phyloP scores from a whole-genome alignment of 2,329 filamentous ascomycete genomes.

The Moelleriella libera region DNA sequence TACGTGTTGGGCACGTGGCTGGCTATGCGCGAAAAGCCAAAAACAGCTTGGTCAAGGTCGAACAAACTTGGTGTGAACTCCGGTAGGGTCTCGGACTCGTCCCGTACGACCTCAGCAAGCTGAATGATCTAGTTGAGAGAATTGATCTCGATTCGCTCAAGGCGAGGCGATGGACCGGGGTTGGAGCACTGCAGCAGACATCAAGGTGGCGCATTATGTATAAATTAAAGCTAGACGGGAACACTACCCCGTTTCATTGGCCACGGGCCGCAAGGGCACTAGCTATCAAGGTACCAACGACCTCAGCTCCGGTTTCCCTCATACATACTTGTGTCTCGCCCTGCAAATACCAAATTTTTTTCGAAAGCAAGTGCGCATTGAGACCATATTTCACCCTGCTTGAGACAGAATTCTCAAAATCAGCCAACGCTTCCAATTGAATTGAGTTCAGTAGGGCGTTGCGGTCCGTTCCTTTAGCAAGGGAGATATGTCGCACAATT shows the following conservation, averaged over 20 bases:
- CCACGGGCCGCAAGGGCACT: background rate
- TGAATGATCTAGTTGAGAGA: no score
- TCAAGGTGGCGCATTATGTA: slow-evolving; percentile 1
- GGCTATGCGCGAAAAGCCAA: background rate
- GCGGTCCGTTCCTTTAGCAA: no score
- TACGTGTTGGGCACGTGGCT: background rate
- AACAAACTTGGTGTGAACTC: background rate
- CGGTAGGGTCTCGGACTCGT: no score
- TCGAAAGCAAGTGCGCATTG: no score
- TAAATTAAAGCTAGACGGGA: background rate
- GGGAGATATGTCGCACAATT: background rate
- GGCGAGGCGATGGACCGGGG: background rate
- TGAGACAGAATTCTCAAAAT: background rate
- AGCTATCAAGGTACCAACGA: background rate
- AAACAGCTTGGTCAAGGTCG: background rate
- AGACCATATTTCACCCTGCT: no score
- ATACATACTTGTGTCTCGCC: background rate
- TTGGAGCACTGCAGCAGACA: background rate
- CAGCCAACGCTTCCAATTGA: background rate
- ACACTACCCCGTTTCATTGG: background rate
- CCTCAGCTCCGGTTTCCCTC: background rate
- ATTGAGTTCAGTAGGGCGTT: no score
- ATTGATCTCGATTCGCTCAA: no score
- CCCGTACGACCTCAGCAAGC: no score
- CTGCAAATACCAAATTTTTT: no score